phyloP scores from a whole-genome alignment of 2,329 filamentous ascomycete species.

The Coniochaeta sp. region DNA sequence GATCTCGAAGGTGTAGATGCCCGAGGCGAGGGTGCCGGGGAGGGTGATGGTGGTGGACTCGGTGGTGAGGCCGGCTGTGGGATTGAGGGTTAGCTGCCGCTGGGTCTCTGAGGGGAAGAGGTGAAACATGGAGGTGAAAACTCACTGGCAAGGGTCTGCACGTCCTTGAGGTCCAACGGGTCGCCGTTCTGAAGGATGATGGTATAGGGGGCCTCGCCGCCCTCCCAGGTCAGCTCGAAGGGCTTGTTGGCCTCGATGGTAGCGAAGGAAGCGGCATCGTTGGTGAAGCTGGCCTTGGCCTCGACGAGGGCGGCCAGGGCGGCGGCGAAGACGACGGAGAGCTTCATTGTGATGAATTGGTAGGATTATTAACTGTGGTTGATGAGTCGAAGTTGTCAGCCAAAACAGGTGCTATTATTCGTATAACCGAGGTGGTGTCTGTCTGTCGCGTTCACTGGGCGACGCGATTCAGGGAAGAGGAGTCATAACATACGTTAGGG shows the following conservation, averaged over 20 bases:
- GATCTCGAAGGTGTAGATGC: conserved; percentile 39
- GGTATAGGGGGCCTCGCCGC: conserved; percentile 32
- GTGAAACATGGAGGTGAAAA: not conserved
- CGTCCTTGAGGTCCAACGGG: conserved; percentile 24
- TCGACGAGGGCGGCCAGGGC: conserved; percentile 24
- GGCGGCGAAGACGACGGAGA: conserved; percentile 27
- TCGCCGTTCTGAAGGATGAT: conserved; percentile 32
- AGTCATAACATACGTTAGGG: not conserved
- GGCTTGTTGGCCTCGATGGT: conserved; percentile 27
- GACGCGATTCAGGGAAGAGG: not conserved
- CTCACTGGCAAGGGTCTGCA: conserved; percentile 30
- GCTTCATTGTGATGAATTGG: conserved; percentile 28
- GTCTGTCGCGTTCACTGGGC: not conserved
- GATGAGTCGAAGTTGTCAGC: not conserved
- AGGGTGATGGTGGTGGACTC: conserved; percentile 31
- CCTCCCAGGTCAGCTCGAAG: conserved; percentile 37
- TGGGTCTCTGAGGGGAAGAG: conserved; percentile 20
- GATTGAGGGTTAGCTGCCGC: too few species aligned
- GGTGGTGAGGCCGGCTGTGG: too few species aligned
- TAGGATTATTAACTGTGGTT: not conserved
- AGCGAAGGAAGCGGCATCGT: conserved; percentile 17
- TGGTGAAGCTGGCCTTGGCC: conserved; percentile 23
- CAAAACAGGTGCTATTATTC: not conserved
- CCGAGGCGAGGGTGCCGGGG: conserved; percentile 25
- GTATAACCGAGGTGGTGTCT: not conserved